Percentiles rank a stretch among this genome's conserved stretches.
Evolutionary conservation across 164 flowering plant genomes (phyloP).

Genomic region (Stephania cephalantha): DNA sequence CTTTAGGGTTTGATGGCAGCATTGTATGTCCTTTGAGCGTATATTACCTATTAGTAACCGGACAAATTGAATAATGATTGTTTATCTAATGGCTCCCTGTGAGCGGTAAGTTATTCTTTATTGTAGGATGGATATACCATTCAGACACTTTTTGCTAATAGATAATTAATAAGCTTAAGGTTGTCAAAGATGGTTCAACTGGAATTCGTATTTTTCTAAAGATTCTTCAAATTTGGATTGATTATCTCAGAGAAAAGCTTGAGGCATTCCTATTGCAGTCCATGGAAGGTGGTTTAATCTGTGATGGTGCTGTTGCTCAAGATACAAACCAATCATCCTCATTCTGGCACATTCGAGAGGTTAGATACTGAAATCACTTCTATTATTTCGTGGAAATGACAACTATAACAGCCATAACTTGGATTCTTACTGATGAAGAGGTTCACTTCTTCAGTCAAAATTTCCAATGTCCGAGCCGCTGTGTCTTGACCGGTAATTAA

Average conservation of each 20-base stretch:
- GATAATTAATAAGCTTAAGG: no score
- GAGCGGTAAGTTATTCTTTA: no score
- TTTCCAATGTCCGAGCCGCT: background rate
- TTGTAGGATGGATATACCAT: no score
- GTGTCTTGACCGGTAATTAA: background rate
- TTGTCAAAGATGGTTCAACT: background rate
- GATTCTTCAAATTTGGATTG: conserved; percentile 4
- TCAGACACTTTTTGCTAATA: no score
- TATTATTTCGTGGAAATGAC: background rate
- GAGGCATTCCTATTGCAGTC: conserved; percentile 71
- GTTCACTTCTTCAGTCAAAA: background rate
- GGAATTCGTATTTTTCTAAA: background rate
- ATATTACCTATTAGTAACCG: background rate
- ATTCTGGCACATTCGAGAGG: conserved; percentile 98
- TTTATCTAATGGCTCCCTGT: no score
- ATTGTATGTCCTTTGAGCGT: background rate
- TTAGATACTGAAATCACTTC: conserved; percentile 14
- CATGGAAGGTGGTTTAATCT: conserved; percentile 74
- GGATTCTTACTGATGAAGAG: background rate
- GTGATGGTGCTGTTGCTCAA: conserved; percentile 92
- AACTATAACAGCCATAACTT: background rate
- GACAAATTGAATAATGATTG: no score
- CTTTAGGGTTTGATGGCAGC: background rate
- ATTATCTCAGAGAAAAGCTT: conserved; percentile 71
- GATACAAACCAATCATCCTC: conserved; percentile 85